Evolutionary conservation across 495 filamentous ascomycete species (phyloP).

Genomic region (Pyrenula aspistea): DNA sequence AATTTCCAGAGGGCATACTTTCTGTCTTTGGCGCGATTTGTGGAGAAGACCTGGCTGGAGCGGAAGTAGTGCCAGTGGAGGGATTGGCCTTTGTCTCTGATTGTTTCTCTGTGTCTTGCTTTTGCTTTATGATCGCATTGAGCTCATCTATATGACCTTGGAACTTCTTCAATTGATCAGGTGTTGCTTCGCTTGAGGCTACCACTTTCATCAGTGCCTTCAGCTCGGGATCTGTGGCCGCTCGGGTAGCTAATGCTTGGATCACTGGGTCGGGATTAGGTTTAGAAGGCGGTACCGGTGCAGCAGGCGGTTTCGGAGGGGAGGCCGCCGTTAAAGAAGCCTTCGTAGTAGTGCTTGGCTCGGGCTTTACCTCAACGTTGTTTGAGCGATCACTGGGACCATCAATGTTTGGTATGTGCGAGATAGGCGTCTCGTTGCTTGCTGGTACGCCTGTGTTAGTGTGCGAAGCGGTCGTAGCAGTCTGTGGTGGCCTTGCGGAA

Average conservation of each 20-base stretch:
- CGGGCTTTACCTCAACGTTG: neutral
- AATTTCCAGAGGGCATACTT: constrained; percentile 7
- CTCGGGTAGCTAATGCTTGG: constrained; percentile 77
- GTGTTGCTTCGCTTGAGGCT: constrained; percentile 70
- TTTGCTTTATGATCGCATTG: constrained; percentile 46
- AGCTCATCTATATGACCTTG: constrained; percentile 89
- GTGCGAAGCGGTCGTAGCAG: neutral
- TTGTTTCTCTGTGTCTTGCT: constrained; percentile 19
- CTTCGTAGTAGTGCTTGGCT: constrained; percentile 15
- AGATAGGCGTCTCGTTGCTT: neutral
- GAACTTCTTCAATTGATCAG: constrained; percentile 73
- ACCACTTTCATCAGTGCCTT: constrained; percentile 95
- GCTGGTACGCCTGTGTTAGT: neutral
- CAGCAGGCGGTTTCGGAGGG: constrained; percentile 15
- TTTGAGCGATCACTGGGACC: neutral
- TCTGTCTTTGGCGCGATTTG: constrained; percentile 13
- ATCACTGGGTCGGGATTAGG: constrained; percentile 84
- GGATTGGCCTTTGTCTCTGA: constrained; percentile 12
- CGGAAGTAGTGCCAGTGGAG: constrained; percentile 11
- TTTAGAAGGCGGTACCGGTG: constrained; percentile 28
- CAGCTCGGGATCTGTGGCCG: constrained; percentile 74
- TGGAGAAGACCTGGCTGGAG: constrained; percentile 4
- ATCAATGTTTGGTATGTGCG: neutral
- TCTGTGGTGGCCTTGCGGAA: neutral
- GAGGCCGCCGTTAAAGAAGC: constrained; percentile 19